Percentiles rank a stretch among this genome's conserved stretches.
Evolutionary conservation across 306 rosid genomes (phyloP).

Genomic region (Vachellia pachyceras): DNA sequence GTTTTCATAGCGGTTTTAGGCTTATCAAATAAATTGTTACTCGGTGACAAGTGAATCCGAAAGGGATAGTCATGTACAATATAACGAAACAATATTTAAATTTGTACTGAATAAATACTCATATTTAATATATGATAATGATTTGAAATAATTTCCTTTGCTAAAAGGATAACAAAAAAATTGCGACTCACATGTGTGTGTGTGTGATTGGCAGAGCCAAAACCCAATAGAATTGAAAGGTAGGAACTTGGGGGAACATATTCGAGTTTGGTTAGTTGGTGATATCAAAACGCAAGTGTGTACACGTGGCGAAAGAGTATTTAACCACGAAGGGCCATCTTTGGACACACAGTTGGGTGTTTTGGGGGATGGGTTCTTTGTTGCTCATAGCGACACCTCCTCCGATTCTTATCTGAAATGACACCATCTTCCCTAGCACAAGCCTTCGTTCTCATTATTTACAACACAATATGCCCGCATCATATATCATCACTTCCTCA

Average conservation of each 20-base stretch:
- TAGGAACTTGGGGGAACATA: slow-evolving; percentile 52
- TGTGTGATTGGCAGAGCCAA: too few relatives aligned
- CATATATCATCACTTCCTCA: background rate
- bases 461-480: background rate
- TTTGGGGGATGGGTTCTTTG: slow-evolving; percentile 15
- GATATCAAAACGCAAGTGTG: slow-evolving; percentile 46
- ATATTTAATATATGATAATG: too few relatives aligned
- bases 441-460: background rate
- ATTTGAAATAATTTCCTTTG: too few relatives aligned
- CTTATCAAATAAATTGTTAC: slow-evolving; percentile 31
- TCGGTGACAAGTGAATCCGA: too few relatives aligned
- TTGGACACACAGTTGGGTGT: background rate
- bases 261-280: slow-evolving; percentile 48
- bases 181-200: too few relatives aligned
- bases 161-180: too few relatives aligned
- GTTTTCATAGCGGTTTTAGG: background rate
- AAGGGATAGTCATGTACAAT: too few relatives aligned
- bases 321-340: background rate
- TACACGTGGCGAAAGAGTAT: slow-evolving; percentile 30
- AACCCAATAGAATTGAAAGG: background rate
- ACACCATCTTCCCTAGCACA: slow-evolving; percentile 35
- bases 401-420: slow-evolving; percentile 49
- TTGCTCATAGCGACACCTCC: slow-evolving; percentile 31
- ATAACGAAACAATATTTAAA: too few relatives aligned
- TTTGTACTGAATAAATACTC: too few relatives aligned